Evolutionary conservation across 495 filamentous ascomycete genomes (phyloP), one percentile per base, ranked within the genome.

Genomic region (Chaetomium tenue): DNA sequence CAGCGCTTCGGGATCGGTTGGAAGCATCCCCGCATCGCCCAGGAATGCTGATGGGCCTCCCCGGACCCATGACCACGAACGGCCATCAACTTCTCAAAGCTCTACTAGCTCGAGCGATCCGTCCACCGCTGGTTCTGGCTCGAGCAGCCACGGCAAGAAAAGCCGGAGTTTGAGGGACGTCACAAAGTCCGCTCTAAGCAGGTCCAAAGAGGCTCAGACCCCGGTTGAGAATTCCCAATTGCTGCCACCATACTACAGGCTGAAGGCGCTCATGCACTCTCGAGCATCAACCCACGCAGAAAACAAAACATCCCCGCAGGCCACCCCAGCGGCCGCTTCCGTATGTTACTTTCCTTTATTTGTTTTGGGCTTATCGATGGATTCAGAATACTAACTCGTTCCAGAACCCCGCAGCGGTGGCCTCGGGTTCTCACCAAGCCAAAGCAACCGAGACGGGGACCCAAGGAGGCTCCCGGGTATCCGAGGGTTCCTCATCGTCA

Each of bases 401-500:
- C 23, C 50, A 63, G 53, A 50, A 52, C 9, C 30, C 23, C 26
- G 23, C 26, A 39, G 22, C n/a, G n/a, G 16, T 52, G 50, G 57
- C 51, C 33, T 54, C 64, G 2, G 47, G 23, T 47, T 13, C 58
- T 25, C 42, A 56, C 20, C 30, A 58, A 5, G 23, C 48, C 33
- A 71, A 71, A 39, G 16, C 66, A 12, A 47, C 53, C 3, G 67
- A 70, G 30, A 65, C 54, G 11, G 53, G 37, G 8, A 20, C 60
- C 9, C 63, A 71, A 13, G 42, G 57, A 18, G 64, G 58, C 7
- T 72, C 66, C 18, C 68, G 68, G 1, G 68, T 56, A 23, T 82
- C 79, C 0, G 79, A 82, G 58, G 75, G 76, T 23, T 82, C 79
- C 0, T 81, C 78, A 0, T 68, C 72, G 11, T 81, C 79, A 16